Percentiles rank a stretch among this genome's conserved stretches.
These are phyloP conservation scores for Myxozyma kluyveri DNA, from an alignment of 805 yeast species.

Conservation along the genomic window DNA sequence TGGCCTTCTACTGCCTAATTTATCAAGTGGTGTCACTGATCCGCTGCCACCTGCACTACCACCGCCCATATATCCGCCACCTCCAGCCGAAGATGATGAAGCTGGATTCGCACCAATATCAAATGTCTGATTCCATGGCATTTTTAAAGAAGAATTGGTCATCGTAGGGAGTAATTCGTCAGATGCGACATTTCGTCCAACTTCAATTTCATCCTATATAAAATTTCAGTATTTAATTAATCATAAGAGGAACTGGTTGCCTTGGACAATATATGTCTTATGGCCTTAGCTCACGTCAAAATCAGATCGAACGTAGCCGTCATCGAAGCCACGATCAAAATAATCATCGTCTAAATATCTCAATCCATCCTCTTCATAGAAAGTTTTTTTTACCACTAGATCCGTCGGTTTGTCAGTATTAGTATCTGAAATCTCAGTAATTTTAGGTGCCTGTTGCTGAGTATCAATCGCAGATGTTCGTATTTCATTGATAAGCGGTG, in stretches of 20 bases:
- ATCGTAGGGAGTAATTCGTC: constrained; percentile 2
- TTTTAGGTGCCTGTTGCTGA: no score
- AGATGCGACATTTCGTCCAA: constrained; percentile 3
- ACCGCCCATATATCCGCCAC: no score
- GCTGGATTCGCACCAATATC: background rate
- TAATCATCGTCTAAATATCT: background rate
- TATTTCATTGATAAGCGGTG: no score
- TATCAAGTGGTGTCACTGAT: background rate
- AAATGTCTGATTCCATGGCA: constrained; percentile 8
- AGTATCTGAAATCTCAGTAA: no score
- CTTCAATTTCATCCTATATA: constrained; percentile 10
- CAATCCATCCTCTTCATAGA: background rate
- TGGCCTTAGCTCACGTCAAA: background rate
- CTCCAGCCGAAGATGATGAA: background rate
- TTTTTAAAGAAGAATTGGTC: constrained; percentile 2
- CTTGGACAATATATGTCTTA: no score
- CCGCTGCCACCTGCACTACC: no score
- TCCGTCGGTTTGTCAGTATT: no score
- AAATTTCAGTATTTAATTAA: background rate
- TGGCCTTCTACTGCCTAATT: background rate
- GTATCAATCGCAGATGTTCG: no score
- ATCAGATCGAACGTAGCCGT: background rate
- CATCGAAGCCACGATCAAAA: background rate
- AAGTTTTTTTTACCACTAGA: no score
- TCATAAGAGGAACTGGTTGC: background rate